A percentile compares a stretch with the other conserved stretches of the same genome.
These are phyloP conservation scores for Boeremia lycopersici DNA, from an alignment of 2,329 filamentous ascomycete species.

Conservation along the genomic window DNA sequence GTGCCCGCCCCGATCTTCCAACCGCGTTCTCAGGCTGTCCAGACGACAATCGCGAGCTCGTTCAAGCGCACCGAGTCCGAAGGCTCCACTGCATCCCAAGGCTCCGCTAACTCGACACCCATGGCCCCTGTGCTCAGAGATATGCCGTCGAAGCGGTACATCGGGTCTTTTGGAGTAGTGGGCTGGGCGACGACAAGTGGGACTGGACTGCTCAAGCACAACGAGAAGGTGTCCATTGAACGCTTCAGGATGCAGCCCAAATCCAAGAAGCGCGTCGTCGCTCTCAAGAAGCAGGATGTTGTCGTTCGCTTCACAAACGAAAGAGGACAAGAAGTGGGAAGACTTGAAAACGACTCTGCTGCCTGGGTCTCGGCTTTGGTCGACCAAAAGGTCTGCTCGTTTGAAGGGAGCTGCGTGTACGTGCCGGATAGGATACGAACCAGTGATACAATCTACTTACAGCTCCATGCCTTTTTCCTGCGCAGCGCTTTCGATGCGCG, in stretches of 20 bases:
- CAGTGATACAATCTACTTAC: constrained; percentile 93
- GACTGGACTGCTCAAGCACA: constrained; percentile 73
- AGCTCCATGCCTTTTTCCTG: constrained; percentile 79
- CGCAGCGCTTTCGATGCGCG: constrained; percentile 73
- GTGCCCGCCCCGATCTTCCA: constrained; percentile 24
- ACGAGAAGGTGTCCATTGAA: constrained; percentile 84
- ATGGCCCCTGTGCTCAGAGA: constrained; percentile 29
- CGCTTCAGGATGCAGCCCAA: constrained; percentile 74
- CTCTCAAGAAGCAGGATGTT: constrained; percentile 75
- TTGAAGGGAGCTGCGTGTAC: constrained; percentile 88
- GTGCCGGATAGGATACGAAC: constrained; percentile 83
- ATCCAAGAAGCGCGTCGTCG: constrained; percentile 53
- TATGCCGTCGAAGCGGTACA: constrained; percentile 71
- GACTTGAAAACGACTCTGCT: constrained; percentile 84
- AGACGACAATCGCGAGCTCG: constrained; percentile 30
- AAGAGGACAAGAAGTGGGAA: constrained; percentile 80
- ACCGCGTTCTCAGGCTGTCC: constrained; percentile 24
- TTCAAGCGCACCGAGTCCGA: constrained; percentile 37
- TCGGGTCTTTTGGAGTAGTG: constrained; percentile 89
- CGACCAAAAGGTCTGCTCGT: constrained; percentile 85
- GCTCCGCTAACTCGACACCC: constrained; percentile 27
- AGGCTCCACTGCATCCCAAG: constrained; percentile 27
- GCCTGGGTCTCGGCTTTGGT: constrained; percentile 91
- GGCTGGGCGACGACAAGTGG: constrained; percentile 93
- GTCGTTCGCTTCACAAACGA: constrained; percentile 88